Evolutionary conservation across 2,329 filamentous ascomycete species (phyloP), one percentile per base, ranked within the genome.

Genomic region (Lizonia empirigonia): DNA sequence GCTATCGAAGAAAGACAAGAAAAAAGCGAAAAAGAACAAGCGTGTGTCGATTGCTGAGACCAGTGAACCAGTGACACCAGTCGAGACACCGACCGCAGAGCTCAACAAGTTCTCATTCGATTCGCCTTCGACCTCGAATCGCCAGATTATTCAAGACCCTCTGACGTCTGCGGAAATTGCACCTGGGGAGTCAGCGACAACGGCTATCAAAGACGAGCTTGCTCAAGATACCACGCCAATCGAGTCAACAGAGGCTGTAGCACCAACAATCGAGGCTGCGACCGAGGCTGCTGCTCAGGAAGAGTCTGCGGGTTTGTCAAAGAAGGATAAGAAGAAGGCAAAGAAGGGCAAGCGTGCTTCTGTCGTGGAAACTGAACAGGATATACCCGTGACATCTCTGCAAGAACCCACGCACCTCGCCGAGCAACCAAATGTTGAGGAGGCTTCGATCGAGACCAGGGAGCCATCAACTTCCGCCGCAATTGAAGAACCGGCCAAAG

Each of bases 251-350:
- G 23, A 27, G 7, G 4, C 15, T 18, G 37, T 19, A 27, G 23
- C n/a, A 13, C 15, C 37, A 16, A 15, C 7, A 5, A 16, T 23
- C 7, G 34, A 29, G 22, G 42, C 15, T 24, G 8, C n/a, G 19
- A 22, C 16, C 16, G 15, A 45, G 4, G 32, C 10, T 27, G 13
- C 6, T n/a, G 20, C 6, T 7, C 23, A 23, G 16, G 26, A 58
- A 29, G 50, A 59, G 7, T 41, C 39, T 26, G 26, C 54, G 5
- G 36, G 53, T 8, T 35, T 56, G 16, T 58, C 59, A 5, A 63
- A 62, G 54, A 64, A 64, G 38, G 62, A 62, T 13, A 59, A 59
- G 45, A 65, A 65, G 44, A 64, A 64, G 32, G 61, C 53, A 5
- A 63, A 64, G 52, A 65, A 64, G 37, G 46, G 47, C 10, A 63